These are phyloP conservation scores for Tylopilus rubrobrunneus DNA, from an alignment of 768 basidiomycete genomes.

Conservation along the genomic window DNA sequence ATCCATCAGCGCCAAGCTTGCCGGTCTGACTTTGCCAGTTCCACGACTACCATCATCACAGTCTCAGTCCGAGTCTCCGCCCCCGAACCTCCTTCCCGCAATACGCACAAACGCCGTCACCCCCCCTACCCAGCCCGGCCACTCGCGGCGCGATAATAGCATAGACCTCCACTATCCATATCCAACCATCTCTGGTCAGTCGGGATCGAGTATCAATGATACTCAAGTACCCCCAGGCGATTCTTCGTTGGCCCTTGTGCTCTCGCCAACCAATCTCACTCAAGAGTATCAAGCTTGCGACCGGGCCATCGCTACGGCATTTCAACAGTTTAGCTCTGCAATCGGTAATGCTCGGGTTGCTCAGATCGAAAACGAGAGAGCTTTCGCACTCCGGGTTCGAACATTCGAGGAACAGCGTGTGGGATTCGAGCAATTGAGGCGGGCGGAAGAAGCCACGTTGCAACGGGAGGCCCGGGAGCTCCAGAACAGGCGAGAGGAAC, in stretches of 20 bases:
- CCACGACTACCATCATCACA: too few relatives aligned
- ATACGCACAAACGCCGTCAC: too few relatives aligned
- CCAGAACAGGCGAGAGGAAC: conserved; percentile 14
- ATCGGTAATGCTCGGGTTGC: conserved; percentile 6
- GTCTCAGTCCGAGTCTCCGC: too few relatives aligned
- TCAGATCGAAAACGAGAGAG: conserved; percentile 16
- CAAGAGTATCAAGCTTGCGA: conserved; percentile 11
- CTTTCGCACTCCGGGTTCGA: conserved; percentile 9
- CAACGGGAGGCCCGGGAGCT: conserved; percentile 20
- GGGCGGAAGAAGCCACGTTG: conserved; percentile 15
- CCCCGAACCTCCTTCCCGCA: too few relatives aligned
- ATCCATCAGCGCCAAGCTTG: too few relatives aligned
- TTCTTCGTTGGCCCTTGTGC: neutral
- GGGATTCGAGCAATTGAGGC: conserved; percentile 21
- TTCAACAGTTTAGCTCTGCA: conserved; percentile 9
- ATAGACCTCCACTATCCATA: too few relatives aligned
- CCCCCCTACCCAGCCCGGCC: too few relatives aligned
- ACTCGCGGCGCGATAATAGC: too few relatives aligned
- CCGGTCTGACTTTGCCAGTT: too few relatives aligned
- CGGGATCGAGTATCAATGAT: too few relatives aligned
- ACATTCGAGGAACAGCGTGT: conserved; percentile 18
- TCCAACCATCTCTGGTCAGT: too few relatives aligned
- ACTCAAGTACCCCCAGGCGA: too few relatives aligned
- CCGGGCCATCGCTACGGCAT: conserved; percentile 8
- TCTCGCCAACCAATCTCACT: neutral